A percentile compares a stretch with the other conserved stretches of the same genome.
Evolutionary conservation across 164 flowering plant genomes (phyloP).

Genomic region (Platanus orientalis): DNA sequence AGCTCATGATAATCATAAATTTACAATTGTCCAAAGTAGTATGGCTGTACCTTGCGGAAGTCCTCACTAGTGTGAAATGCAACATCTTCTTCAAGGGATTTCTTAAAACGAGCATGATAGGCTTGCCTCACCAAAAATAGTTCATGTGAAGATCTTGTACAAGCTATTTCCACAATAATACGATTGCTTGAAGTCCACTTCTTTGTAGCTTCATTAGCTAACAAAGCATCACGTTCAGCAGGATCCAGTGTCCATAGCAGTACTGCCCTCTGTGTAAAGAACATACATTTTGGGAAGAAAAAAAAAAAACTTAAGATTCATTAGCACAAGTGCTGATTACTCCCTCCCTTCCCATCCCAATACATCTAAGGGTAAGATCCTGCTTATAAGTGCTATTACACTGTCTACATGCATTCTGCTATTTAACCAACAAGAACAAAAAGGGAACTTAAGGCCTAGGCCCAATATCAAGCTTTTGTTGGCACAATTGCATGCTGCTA

Average conservation of each 20-base stretch:
- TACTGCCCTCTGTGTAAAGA: slow-evolving; percentile 38
- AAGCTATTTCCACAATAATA: slow-evolving; percentile 69
- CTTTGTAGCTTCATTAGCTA: slow-evolving; percentile 63
- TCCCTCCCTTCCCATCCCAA: background rate
- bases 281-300: background rate
- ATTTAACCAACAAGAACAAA: background rate
- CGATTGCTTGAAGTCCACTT: slow-evolving; percentile 39
- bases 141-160: slow-evolving; percentile 61
- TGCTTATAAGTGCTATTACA: background rate
- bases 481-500: background rate
- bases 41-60: slow-evolving; percentile 56
- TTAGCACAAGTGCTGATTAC: background rate
- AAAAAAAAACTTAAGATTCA: background rate
- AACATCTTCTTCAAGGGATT: slow-evolving; percentile 88
- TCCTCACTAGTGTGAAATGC: slow-evolving; percentile 61
- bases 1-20: background rate
- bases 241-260: slow-evolving; percentile 66
- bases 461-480: background rate
- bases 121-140: slow-evolving; percentile 56
- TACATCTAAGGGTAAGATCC: background rate
- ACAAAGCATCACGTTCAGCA: slow-evolving; percentile 65
- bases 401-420: background rate
- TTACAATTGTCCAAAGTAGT: background rate
- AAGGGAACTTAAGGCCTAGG: background rate
- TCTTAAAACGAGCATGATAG: slow-evolving; percentile 66